phyloP scores from a whole-genome alignment of 2,329 filamentous ascomycete species.

The Lizonia empirigonia region DNA sequence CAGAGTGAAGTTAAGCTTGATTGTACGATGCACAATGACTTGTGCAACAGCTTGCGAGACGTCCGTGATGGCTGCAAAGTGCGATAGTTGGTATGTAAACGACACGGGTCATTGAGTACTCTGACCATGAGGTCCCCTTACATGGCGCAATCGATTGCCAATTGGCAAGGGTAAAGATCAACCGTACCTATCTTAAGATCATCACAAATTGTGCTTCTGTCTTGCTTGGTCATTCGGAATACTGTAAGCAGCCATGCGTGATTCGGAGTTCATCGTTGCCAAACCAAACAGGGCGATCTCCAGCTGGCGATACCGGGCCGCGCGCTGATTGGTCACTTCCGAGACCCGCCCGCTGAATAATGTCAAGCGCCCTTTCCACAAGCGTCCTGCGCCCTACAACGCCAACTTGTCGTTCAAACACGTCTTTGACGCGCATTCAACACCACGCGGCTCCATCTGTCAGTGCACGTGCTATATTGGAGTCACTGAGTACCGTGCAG shows the following conservation, averaged over 20 bases:
- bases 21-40: not conserved
- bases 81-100: not conserved
- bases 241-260: slow-evolving; percentile 5
- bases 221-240: slow-evolving; percentile 24
- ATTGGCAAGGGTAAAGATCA: not conserved
- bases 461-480: not conserved
- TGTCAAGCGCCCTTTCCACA: slow-evolving; percentile 24
- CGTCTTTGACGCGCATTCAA: slow-evolving; percentile 2
- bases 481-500: slow-evolving; percentile 6
- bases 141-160: not conserved
- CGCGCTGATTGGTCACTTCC: slow-evolving; percentile 21
- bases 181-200: not conserved
- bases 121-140: not conserved
- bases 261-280: slow-evolving; percentile 19
- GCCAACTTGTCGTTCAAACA: slow-evolving; percentile 13
- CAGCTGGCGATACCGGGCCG: slow-evolving; percentile 18
- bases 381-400: slow-evolving; percentile 21
- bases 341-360: slow-evolving; percentile 19
- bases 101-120: not conserved
- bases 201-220: not conserved
- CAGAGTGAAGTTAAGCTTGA: not conserved
- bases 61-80: not conserved
- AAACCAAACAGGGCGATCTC: slow-evolving; percentile 10
- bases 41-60: not conserved
- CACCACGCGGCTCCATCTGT: slow-evolving; percentile 10